Evolutionary conservation across 2,329 filamentous ascomycete species (phyloP), one percentile per base, ranked within the genome.

Genomic region (Rutstroemia sp.): DNA sequence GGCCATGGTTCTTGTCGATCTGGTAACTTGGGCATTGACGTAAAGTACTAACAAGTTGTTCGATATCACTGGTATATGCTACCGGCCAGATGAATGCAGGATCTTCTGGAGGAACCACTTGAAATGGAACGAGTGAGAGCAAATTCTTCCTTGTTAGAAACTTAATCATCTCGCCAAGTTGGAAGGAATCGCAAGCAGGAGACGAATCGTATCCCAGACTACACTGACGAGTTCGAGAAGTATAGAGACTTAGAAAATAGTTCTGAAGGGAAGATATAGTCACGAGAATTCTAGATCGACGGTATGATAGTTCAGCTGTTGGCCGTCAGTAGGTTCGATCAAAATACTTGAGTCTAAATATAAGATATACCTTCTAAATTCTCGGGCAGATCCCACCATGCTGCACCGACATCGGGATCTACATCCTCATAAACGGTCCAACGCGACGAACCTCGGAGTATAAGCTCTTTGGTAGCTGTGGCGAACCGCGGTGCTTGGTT

Each of bases 161-260:
- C 62, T 83, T 83, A 60, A 89, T 72, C 77, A 88, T 88, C 71
- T 91, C 86, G 21, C 87, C 88, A 1, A 92, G 78, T 70, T 92
- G 88, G 65, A 87, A 92, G 2, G 83, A 84, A 71, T 92, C 88
- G 69, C 88, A 91, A 44, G 86, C 82, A 2, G 79, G 71, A 59
- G 83, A 87, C 2, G 82, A 84, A 65, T 89, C 86, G 69, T 91
- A 91, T 52, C 87, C 87, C 0, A 89, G 77, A 64, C 82, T 83
- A 70, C 88, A 91, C 67, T 90, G 87, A 25, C 75, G 70, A 27
- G 76, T 77, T n/a, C 83, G 81, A 9, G 86, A 87, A 1, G 81
- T 81, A 68, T 90, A 91, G 0, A 87, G 72, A 6, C 69, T 67
- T 2, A 91, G 72, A 57, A 89, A 90, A 67, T 90, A 82, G 0